A percentile compares a stretch with the other conserved stretches of the same genome.
phyloP scores from a whole-genome alignment of 108 stramenopile species.

The Skeletonema costatum region DNA sequence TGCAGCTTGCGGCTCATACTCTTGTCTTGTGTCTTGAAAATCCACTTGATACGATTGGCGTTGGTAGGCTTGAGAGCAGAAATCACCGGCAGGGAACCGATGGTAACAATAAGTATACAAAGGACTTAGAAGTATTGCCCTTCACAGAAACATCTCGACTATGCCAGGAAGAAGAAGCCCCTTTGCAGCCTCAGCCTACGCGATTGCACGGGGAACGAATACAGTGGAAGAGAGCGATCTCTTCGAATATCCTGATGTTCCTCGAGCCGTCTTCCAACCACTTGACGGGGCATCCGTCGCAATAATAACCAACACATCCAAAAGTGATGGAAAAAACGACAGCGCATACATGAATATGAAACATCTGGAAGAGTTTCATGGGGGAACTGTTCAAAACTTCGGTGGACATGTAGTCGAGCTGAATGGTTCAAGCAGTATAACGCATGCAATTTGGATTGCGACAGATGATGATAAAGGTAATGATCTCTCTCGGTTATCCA shows the following conservation, averaged over 20 bases:
- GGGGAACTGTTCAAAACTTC: slow-evolving; percentile 15
- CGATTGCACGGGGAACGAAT: neutral
- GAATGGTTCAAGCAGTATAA: neutral
- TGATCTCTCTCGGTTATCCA: slow-evolving; percentile 9
- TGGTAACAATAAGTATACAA: no score
- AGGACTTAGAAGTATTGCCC: no score
- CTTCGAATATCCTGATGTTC: slow-evolving; percentile 1
- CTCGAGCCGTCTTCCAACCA: slow-evolving; percentile 13
- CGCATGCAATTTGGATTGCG: slow-evolving; percentile 40
- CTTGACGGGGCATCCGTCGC: slow-evolving; percentile 24
- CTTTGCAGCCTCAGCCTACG: neutral
- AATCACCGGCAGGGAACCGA: no score
- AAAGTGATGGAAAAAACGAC: neutral
- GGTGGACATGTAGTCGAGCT: slow-evolving; percentile 23
- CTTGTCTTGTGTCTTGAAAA: no score
- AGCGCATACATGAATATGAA: slow-evolving; percentile 5
- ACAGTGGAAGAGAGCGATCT: neutral
- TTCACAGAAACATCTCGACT: neutral
- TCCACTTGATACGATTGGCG: no score
- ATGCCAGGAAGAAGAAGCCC: neutral
- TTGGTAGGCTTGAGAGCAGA: no score
- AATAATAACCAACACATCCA: slow-evolving; percentile 18
- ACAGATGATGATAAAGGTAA: slow-evolving; percentile 2
- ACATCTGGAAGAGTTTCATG: slow-evolving; percentile 23
- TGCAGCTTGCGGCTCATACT: no score